phyloP scores from a whole-genome alignment of 108 stramenopile genomes.

The Nitzschia sp. region DNA sequence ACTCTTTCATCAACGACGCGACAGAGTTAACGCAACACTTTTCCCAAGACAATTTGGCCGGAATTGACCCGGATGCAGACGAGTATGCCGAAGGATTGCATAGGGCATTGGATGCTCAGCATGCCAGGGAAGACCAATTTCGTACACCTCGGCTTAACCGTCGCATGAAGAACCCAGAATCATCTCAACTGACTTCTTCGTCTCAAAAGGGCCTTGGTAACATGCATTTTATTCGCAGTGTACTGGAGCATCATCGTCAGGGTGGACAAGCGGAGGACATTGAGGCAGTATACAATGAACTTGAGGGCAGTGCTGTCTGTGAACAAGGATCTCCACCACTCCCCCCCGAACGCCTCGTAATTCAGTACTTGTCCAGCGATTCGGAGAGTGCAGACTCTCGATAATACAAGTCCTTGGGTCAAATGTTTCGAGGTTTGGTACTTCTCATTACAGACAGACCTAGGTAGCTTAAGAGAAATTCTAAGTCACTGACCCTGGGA shows the following conservation, averaged over 20 bases:
- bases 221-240: slow-evolving; percentile 83
- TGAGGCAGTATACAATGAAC: slow-evolving; percentile 56
- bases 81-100: slow-evolving; percentile 37
- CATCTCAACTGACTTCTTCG: slow-evolving; percentile 43
- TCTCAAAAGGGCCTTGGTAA: slow-evolving; percentile 76
- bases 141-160: slow-evolving; percentile 76
- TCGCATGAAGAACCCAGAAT: slow-evolving; percentile 39
- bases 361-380: too few relatives aligned
- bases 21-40: slow-evolving; percentile 65
- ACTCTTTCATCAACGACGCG: slow-evolving; percentile 84
- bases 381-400: too few relatives aligned
- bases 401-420: too few relatives aligned
- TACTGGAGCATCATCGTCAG: slow-evolving; percentile 75
- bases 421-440: too few relatives aligned
- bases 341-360: too few relatives aligned
- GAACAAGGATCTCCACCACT: too few relatives aligned
- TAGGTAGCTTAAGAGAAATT: too few relatives aligned
- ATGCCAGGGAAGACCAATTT: slow-evolving; percentile 53
- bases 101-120: slow-evolving; percentile 57
- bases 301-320: slow-evolving; percentile 7
- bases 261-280: slow-evolving; percentile 77
- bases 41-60: slow-evolving; percentile 76
- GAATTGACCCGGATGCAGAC: slow-evolving; percentile 37
- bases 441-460: too few relatives aligned
- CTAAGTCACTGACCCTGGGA: too few relatives aligned